Base-by-base conservation (phyloP, 345 rosid species). In the Adansonia digitata region DNA sequence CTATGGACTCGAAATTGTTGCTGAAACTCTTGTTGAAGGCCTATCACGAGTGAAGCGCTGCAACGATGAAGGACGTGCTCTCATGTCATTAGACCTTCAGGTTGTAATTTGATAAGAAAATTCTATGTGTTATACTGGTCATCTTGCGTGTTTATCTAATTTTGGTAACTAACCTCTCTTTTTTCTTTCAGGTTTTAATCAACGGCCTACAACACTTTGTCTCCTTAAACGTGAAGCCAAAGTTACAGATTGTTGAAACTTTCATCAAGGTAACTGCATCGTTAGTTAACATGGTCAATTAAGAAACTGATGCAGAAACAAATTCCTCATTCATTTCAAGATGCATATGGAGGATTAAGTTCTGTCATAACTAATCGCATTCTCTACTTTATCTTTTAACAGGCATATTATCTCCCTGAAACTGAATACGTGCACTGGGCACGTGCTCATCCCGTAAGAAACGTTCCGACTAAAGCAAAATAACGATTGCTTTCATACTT, bases 371-470 rank as follows among this genome's bases (percentile, higher is more conserved):
- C 63, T 64, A 74, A 74, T 51, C 18, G n/a, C 2, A 0, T 59
- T 48, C 8, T 64, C 17, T 43, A 20, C 57, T n/a, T 64, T 13
- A 18, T 31, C 72, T 57, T 40, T 73, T 18, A 72, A 75, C 91
- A 96, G 99, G 98, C 93, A 43, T 93, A 88, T 85, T 93, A 96
- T 82, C 91, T 96, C 24, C 98, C 99, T 1, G 97, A 93, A 79
- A 96, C 98, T 2, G 99, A 96, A 83, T 93, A 84, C 56, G 94
- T 93, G 24, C 98, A 96, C 79, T 93, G 97, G 98, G 92, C 97
- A 29, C 92, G 95, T 10, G 88, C 84, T 83, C 99, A 92, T 71
- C 97, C 98, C 51, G 99, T 95, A 89, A 88, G 88, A 70, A 59
- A 11, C 15, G 1, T 76, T 34, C 39, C 69, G 6, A 62, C 48